phyloP scores from a whole-genome alignment of 305 asterid species.

The Stenogyne calaminthoides region DNA sequence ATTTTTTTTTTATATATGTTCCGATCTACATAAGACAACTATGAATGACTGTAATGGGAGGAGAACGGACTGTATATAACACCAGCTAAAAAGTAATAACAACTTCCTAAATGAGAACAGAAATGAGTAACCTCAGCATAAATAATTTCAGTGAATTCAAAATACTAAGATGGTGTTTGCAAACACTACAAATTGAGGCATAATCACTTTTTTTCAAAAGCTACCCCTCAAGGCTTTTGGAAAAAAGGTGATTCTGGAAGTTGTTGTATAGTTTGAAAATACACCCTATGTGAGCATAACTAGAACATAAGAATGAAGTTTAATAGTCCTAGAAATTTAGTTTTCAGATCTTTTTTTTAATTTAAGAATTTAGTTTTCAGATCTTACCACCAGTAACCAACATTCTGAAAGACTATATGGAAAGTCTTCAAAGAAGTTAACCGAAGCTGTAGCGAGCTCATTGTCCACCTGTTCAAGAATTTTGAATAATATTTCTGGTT shows the following conservation, averaged over 20 bases:
- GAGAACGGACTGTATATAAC: not conserved
- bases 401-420: constrained; percentile 58
- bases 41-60: not conserved
- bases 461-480: constrained; percentile 59
- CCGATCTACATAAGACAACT: not conserved
- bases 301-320: not conserved
- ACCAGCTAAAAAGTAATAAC: not conserved
- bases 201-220: too few relatives aligned
- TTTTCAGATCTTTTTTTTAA: constrained; percentile 23
- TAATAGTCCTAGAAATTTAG: constrained; percentile 1
- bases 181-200: too few relatives aligned
- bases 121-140: not conserved
- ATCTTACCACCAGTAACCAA: constrained; percentile 66
- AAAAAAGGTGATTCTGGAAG: too few relatives aligned
- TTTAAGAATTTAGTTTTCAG: not conserved
- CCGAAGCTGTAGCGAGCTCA: constrained; percentile 65
- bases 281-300: not conserved
- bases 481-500: constrained; percentile 1
- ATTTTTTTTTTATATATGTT: not conserved
- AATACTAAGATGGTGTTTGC: not conserved
- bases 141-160: not conserved
- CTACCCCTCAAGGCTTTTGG: too few relatives aligned
- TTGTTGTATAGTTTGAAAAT: too few relatives aligned
- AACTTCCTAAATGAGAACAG: not conserved
- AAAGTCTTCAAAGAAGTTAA: constrained; percentile 64